Percentiles rank a stretch among this genome's conserved stretches.
Evolutionary conservation across 176 grass and related monocot species (phyloP).

Genomic region (Sorghum bicolor): DNA sequence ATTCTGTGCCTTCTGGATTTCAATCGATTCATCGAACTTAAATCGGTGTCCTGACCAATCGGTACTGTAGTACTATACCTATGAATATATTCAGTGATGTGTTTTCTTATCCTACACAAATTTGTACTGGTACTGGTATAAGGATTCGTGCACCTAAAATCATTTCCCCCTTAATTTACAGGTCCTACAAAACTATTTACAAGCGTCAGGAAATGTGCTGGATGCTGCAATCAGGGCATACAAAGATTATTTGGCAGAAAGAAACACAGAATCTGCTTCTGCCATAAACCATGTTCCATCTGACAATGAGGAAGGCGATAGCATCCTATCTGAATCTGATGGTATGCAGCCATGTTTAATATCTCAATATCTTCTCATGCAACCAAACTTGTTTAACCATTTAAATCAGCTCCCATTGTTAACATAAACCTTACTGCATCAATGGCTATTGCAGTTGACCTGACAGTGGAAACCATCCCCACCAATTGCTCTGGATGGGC

Average conservation of each 20-base stretch:
- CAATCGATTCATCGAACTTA: not conserved
- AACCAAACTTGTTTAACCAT: not conserved
- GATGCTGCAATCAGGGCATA: conserved; percentile 43
- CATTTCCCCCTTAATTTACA: not conserved
- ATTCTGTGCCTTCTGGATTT: not conserved
- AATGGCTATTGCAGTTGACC: conserved; percentile 7
- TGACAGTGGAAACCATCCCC: not conserved
- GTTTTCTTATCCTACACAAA: not conserved
- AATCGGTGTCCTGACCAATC: not conserved
- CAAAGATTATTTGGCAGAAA: conserved; percentile 11
- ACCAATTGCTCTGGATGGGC: conserved; percentile 39
- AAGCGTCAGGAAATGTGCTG: conserved; percentile 39
- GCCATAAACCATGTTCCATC: not conserved
- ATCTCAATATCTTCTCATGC: not conserved
- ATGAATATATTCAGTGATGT: not conserved
- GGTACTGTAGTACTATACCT: not conserved
- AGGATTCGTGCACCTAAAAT: not conserved
- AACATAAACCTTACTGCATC: not conserved
- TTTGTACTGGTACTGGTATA: not conserved
- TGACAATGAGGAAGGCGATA: not conserved
- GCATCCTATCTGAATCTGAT: not conserved
- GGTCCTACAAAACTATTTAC: conserved; percentile 5
- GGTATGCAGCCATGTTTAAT: conserved; percentile 19
- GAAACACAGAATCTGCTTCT: not conserved
- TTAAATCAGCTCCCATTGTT: not conserved